Base-by-base conservation (phyloP, 2,329 filamentous ascomycete genomes). In the Aspergillus vadensis region DNA sequence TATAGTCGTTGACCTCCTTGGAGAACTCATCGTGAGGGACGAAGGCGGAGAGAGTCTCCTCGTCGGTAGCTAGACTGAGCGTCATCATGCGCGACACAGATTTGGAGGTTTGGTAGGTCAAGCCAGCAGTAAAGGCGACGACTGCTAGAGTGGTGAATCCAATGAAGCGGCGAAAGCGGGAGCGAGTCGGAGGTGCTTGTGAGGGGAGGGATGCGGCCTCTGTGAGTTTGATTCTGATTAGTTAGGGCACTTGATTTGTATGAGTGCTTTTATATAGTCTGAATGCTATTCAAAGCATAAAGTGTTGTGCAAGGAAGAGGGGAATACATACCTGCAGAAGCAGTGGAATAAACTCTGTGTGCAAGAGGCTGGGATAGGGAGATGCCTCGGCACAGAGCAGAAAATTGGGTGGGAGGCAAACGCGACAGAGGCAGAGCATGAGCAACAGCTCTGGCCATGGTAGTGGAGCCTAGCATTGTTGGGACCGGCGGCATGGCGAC, bases 21-120 rank as follows among this genome's bases (percentile, higher is more conserved):
- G 78, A 77, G 44, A 73, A 68, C 10, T 83, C 83, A 72, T 86
- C 85, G 32, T 76, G 73, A 14, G 86, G 85, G 4, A 77, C 76
- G 80, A 86, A 97, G 65, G 89, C 80, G 4, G 76, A 74, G 63
- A 95, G 83, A 21, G 90, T 90, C 68, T 96, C 91, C 69, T 85
- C 86, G 77, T 96, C 90, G 30, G 85, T 85, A 65, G 84, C 84
- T 3, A 78, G 67, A n/a, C 67, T 58, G 50, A 65, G 67, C n/a
- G 72, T 65, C 74, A 78, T 77, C 59, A 77, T 69, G 60, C 64
- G 59, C 25, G 69, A 68, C 21, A 67, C 61, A 55, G 70, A 67
- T 53, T 67, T 58, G 27, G 61, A 50, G 14, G 71, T 70, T 56
- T 71, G 69, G 58, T 71, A 71, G 5, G 63, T 50, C 21, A 72